These are phyloP conservation scores for Vachellia collinsii DNA, from an alignment of 306 rosid genomes.

Conservation along the genomic window DNA sequence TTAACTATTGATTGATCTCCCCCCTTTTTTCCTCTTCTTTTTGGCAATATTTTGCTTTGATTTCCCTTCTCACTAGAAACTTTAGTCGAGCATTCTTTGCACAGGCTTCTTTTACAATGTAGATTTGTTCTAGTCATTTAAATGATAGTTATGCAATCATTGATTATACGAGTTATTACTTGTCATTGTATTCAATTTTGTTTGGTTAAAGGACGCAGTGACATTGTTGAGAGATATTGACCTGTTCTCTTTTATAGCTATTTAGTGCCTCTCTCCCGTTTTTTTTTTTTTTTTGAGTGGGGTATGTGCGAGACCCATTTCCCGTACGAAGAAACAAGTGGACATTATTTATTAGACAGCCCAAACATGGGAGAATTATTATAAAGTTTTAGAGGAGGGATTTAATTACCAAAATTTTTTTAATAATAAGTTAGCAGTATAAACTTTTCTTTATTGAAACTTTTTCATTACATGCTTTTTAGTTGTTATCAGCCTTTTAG, in stretches of 20 bases:
- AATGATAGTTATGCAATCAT: slow-evolving; percentile 47
- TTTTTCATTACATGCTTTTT: too few relatives aligned
- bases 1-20: slow-evolving; percentile 70
- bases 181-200: slow-evolving; percentile 41
- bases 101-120: slow-evolving; percentile 65
- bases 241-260: neutral
- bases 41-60: slow-evolving; percentile 14
- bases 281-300: neutral
- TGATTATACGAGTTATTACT: slow-evolving; percentile 38
- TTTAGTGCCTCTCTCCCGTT: neutral
- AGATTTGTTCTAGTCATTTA: slow-evolving; percentile 49
- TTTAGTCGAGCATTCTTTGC: slow-evolving; percentile 87
- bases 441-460: too few relatives aligned
- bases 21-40: slow-evolving; percentile 38
- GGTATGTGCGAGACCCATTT: neutral
- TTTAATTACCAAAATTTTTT: too few relatives aligned
- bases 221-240: slow-evolving; percentile 29
- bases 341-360: neutral
- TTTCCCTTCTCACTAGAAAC: slow-evolving; percentile 51
- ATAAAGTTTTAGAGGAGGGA: too few relatives aligned
- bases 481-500: too few relatives aligned
- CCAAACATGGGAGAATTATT: too few relatives aligned
- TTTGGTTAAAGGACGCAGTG: slow-evolving; percentile 27
- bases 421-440: too few relatives aligned
- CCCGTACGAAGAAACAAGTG: neutral